A percentile compares a stretch with the other conserved stretches of the same genome.
Evolutionary conservation across 257 asterid species (phyloP).

Genomic region (Lavandula angustifolia): DNA sequence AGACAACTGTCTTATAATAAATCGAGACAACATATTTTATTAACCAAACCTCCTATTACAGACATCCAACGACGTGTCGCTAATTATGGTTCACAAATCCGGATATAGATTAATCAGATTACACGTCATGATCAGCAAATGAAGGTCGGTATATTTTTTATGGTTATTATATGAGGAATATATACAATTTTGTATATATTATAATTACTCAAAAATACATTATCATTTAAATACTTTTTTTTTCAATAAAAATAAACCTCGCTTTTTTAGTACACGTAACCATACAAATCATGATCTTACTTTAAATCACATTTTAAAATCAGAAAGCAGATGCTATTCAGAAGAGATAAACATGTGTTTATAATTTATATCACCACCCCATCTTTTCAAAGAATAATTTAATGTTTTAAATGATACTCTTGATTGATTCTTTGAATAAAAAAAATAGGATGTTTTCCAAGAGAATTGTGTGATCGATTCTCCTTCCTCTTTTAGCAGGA

Average conservation of each 20-base stretch:
- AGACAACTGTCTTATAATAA: neutral
- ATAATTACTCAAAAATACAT: neutral
- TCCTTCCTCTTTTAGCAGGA: constrained; percentile 19
- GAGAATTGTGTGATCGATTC: neutral
- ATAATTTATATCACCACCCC: neutral
- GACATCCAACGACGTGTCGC: constrained; percentile 30
- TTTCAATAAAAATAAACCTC: too few relatives aligned
- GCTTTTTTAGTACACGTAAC: neutral
- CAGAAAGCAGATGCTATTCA: neutral
- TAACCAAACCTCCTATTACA: constrained; percentile 30
- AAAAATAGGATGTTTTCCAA: constrained; percentile 1
- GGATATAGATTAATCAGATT: constrained; percentile 11
- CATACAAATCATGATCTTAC: neutral
- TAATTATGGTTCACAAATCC: constrained; percentile 26
- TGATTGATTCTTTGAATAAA: constrained; percentile 22
- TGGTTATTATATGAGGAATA: neutral
- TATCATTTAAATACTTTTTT: too few relatives aligned
- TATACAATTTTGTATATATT: neutral
- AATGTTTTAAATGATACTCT: neutral
- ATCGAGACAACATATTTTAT: constrained; percentile 26
- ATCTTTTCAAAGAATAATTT: neutral
- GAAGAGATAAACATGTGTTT: neutral
- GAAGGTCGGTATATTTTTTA: too few relatives aligned
- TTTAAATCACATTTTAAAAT: constrained; percentile 7
- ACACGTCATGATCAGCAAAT: constrained; percentile 16